Evolutionary conservation across 208 protist genomes (phyloP), one percentile per base, ranked within the genome.

Genomic region (Acanthamoeba culbertsoni): DNA sequence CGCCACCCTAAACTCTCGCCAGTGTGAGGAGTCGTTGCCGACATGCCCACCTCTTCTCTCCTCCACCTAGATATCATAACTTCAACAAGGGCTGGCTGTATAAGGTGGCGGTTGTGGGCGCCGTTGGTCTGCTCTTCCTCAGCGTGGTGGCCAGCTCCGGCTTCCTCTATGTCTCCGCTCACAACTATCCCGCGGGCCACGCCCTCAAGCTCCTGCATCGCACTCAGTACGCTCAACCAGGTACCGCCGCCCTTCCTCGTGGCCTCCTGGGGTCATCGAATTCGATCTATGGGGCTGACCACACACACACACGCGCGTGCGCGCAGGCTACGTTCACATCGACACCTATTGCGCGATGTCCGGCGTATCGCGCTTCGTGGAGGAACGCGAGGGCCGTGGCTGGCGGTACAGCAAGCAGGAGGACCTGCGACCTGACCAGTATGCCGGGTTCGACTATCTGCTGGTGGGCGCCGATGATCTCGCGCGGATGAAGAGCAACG

Each of bases 101-200:
- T 8, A 26, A 51, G 28, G 46, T 73, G 86, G 65, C 82, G 20
- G 20, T 14, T 1, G 6, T 94, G 6, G 55, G 42, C 14, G 63
- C 77, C 31, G 73, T 93, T 0, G 57, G 79, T 10, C 12, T 82
- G 6, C 33, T 59, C n/a, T 31, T 93, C 16, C 18, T 33, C 18
- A 46, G 46, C 8, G 63, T 94, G 33, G 10, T 40, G 59, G 37
- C 71, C 40, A 59, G 88, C 33, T 0, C 33, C 0, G 26, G 31
- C 2, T 94, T 94, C 23, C 33, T 94, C 18, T 94, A 93, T 75
- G 77, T 89, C 18, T 94, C 93, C 1, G 62, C 86, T n/a, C 6
- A 73, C 6, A 97, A 97, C 75, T 97, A 97, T 73, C 94, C 94
- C 28, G 96, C 94, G 35, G 96, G 95, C 33, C n/a, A 94, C 42